Evolutionary conservation across 2,329 filamentous ascomycete species (phyloP), one percentile per base, ranked within the genome.

Genomic region (Pseudogymnoascus pannorum): DNA sequence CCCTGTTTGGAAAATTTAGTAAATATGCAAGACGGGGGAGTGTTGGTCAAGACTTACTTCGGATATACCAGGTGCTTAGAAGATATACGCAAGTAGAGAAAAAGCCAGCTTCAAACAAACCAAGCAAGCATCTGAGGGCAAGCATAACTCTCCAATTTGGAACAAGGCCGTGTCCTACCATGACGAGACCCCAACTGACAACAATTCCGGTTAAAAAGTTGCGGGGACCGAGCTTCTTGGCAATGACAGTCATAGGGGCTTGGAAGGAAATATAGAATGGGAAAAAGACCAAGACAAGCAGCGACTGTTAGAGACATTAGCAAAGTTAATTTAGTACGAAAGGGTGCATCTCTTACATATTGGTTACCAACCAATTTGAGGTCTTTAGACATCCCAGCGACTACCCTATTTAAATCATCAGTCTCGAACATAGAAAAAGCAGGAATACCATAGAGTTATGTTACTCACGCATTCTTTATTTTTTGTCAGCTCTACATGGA

Each of bases 101-200:
- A 38, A 72, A 65, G 26, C 68, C 69, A 18, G 68, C 66, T 48
- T 72, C 70, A 11, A 61, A 51, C 4, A 61, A 51, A 24, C 79
- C 79, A 59, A 79, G 71, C 8, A 81, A 65, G 1, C 78, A 66
- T 24, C 78, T 71, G n/a, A 78, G 71, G 1, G 68, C 73, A 16
- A 75, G 69, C 64, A 79, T 67, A 11, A 70, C 61, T 9, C 64
- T 69, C 75, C 76, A 78, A 24, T 67, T 65, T 33, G 73, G 68
- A 20, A 73, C 76, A 62, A 88, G 88, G 7, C 84, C 86, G 79
- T 88, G 86, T 2, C 83, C 51, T 33, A 57, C 51, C 51, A 57
- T 33, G 22, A 35, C 26, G 26, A 31, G 26, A 31, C 51, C 51
- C 51, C 51, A 57, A 35, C 26, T 31, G 12, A 57, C 26, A 35